A percentile compares a stretch with the other conserved stretches of the same genome.
phyloP scores from a whole-genome alignment of 495 filamentous ascomycete species.

The Lichina pygmaea region DNA sequence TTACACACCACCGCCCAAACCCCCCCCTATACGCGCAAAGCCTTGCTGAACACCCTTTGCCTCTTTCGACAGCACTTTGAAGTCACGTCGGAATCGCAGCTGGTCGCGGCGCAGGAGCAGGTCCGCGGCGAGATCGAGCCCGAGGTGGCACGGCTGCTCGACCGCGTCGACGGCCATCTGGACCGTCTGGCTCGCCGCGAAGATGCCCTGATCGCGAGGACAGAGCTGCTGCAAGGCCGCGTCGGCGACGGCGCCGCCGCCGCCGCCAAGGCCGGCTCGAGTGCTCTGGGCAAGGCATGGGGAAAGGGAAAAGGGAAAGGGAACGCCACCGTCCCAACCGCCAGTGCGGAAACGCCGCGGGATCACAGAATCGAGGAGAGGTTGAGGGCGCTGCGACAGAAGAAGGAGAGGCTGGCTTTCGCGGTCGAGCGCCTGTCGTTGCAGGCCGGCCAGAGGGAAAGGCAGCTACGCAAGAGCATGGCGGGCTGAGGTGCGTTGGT shows the following conservation, averaged over 20 bases:
- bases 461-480: constrained; percentile 64
- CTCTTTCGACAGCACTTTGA: constrained; percentile 38
- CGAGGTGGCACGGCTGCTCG: constrained; percentile 39
- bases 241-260: background rate
- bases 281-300: background rate
- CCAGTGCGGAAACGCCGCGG: constrained; percentile 41
- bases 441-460: constrained; percentile 26
- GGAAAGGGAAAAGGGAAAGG: constrained; percentile 4
- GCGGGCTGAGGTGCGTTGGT: background rate
- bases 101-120: constrained; percentile 37
- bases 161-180: constrained; percentile 36
- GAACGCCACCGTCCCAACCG: constrained; percentile 24
- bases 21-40: too few relatives aligned
- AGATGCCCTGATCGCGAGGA: constrained; percentile 37
- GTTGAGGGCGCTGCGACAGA: constrained; percentile 35
- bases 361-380: constrained; percentile 20
- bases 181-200: constrained; percentile 46
- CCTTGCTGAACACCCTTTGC: too few relatives aligned
- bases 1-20: too few relatives aligned
- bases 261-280: constrained; percentile 1
- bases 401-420: constrained; percentile 56
- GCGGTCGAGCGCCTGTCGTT: constrained; percentile 45
- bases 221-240: constrained; percentile 42
- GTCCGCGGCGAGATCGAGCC: constrained; percentile 49
- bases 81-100: constrained; percentile 38